Percentiles rank a stretch among this genome's conserved stretches.
These are phyloP conservation scores for Solanum appendiculatum DNA, from an alignment of 257 asterid species.

Conservation along the genomic window DNA sequence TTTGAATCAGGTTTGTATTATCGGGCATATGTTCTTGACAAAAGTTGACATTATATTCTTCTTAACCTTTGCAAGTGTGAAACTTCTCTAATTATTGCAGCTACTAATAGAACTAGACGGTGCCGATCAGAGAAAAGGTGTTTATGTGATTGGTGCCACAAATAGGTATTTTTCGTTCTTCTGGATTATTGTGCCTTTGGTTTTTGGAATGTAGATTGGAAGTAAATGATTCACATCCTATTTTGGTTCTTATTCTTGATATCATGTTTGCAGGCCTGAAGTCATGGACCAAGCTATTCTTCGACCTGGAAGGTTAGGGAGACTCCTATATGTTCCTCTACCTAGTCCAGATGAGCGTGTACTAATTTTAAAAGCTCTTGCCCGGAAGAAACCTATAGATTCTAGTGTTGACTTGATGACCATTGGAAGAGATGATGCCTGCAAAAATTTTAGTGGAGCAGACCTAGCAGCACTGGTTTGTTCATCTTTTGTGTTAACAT, in stretches of 20 bases:
- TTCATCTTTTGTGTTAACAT: not conserved
- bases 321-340: slow-evolving; percentile 67
- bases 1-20: slow-evolving; percentile 48
- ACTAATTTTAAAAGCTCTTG: slow-evolving; percentile 62
- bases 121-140: slow-evolving; percentile 61
- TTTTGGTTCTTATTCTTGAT: slow-evolving; percentile 1
- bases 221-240: not conserved
- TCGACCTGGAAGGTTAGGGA: slow-evolving; percentile 83
- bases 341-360: slow-evolving; percentile 83
- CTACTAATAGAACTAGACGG: slow-evolving; percentile 81
- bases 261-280: slow-evolving; percentile 52
- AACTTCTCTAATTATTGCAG: slow-evolving; percentile 31
- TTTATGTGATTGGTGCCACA: slow-evolving; percentile 85
- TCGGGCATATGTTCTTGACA: not conserved
- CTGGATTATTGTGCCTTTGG: not conserved
- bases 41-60: not conserved
- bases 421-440: slow-evolving; percentile 42
- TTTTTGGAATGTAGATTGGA: not conserved
- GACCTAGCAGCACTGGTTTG: slow-evolving; percentile 68
- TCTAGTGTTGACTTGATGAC: slow-evolving; percentile 53
- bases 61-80: not conserved
- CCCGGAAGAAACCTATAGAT: slow-evolving; percentile 56
- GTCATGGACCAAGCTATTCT: slow-evolving; percentile 75
- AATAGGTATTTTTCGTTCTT: slow-evolving; percentile 43
- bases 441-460: slow-evolving; percentile 76